Percentiles rank a stretch among this genome's conserved stretches.
phyloP scores from a whole-genome alignment of 805 yeast species.

The Teunomyces kruisii region DNA sequence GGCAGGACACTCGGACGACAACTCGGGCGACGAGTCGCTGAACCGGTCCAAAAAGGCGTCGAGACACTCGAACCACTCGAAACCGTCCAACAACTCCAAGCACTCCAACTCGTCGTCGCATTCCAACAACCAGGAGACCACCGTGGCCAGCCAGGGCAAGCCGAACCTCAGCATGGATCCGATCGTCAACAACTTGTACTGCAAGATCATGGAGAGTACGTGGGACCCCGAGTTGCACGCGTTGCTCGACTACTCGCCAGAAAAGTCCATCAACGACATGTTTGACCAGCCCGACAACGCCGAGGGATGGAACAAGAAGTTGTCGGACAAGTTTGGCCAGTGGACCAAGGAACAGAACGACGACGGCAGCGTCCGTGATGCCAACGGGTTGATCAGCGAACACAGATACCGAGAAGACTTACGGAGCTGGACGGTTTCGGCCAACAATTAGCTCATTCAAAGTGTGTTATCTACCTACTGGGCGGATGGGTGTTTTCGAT shows the following conservation, averaged over 20 bases:
- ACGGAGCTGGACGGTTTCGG: constrained; percentile 41
- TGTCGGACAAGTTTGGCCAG: constrained; percentile 12
- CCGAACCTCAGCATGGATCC: constrained; percentile 40
- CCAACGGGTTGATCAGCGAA: constrained; percentile 42
- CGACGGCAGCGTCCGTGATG: constrained; percentile 22
- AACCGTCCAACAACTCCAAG: neutral
- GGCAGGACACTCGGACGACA: neutral
- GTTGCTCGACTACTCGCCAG: constrained; percentile 57
- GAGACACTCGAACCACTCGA: neutral
- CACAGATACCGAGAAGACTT: constrained; percentile 35
- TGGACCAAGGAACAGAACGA: constrained; percentile 7
- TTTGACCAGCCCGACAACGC: constrained; percentile 57
- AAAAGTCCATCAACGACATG: constrained; percentile 72
- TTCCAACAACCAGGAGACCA: constrained; percentile 1
- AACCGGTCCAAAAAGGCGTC: neutral
- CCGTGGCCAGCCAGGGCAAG: neutral
- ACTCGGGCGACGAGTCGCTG: neutral
- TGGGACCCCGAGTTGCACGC: constrained; percentile 57
- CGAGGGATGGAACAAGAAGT: constrained; percentile 12
- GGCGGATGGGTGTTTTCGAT: constrained; percentile 1
- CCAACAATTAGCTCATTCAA: neutral
- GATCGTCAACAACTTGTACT: constrained; percentile 48
- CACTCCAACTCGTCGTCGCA: neutral
- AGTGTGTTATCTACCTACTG: neutral
- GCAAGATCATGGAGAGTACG: constrained; percentile 54